Base-by-base conservation (phyloP, 176 grass and related monocot species). In the Oryza nivara region DNA sequence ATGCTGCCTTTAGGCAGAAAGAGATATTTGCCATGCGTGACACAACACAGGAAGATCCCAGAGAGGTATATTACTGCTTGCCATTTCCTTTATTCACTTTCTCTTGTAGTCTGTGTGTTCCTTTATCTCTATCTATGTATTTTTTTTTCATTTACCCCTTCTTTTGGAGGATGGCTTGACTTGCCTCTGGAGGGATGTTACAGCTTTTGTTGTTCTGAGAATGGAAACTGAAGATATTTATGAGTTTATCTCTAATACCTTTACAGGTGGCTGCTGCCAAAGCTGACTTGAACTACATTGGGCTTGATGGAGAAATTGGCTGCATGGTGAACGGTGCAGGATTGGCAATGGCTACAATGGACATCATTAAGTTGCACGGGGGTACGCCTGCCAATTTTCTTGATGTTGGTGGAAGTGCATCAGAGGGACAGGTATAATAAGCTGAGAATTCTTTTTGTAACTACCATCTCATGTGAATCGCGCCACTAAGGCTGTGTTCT, bases 271-370 rank as follows among this genome's bases (percentile, higher is more conserved):
- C 83, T 81, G 96, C 96, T 85, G 96, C 93, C 58, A 92, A 96
- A 88, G 93, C 93, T 81, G 89, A 98, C 89, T 89, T 99, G 86
- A 99, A 99, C 88, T 99, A 99, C 79, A 99, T 94, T 70, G 97
- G 97, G 73, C 91, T 99, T 79, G 97, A 99, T 86, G 97, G 93
- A 85, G 97, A 96, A 86, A 99, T 99, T 83, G 97, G 97, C 77
- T 99, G 97, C 90, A 99, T 99, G 97, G 97, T 99, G 54, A 99
- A 99, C 69, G 97, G 97, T 88, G 97, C 97, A 76, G 97, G 97
- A 82, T 86, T 99, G 78, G 97, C 97, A 58, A 99, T 99, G 97
- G 97, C 97, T 82, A 99, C 97, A 2, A 99, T 99, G 97, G 97
- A 99, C 65, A 99, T 99, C 77, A 99, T 99, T 77, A 99, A 99